These are phyloP conservation scores for Tricholoma flavovirens DNA, from an alignment of 768 basidiomycete genomes.

Conservation along the genomic window DNA sequence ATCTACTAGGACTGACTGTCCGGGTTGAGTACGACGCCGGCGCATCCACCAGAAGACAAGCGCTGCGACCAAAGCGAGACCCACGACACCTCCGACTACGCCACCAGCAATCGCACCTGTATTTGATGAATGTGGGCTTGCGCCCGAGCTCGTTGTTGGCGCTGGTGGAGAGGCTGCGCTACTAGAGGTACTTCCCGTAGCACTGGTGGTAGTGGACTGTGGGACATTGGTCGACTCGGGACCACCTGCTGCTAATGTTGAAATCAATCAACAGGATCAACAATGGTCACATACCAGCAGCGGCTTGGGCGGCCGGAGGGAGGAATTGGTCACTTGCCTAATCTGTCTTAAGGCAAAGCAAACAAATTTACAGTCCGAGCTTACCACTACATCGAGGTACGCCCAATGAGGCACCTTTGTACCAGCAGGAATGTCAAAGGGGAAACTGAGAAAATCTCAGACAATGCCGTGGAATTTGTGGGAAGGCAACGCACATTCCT, in stretches of 20 bases:
- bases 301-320: constrained; percentile 21
- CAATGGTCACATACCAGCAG: constrained; percentile 15
- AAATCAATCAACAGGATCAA: not conserved
- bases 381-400: constrained; percentile 38
- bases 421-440: constrained; percentile 31
- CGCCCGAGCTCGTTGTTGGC: constrained; percentile 2
- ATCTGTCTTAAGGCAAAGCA: not conserved
- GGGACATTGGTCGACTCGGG: constrained; percentile 31
- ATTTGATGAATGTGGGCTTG: constrained; percentile 18
- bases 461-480: not conserved
- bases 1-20: constrained; percentile 17
- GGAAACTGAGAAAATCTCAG: constrained; percentile 24
- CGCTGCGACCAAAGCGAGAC: constrained; percentile 36
- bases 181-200: constrained; percentile 9
- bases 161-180: not conserved
- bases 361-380: not conserved
- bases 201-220: constrained; percentile 14
- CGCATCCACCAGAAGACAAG: constrained; percentile 24
- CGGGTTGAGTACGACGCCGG: constrained; percentile 17
- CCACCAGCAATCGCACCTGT: constrained; percentile 60
- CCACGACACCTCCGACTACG: constrained; percentile 50
- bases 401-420: constrained; percentile 46
- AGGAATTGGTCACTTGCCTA: constrained; percentile 30
- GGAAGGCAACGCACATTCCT: constrained; percentile 21
- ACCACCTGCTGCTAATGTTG: constrained; percentile 15